Evolutionary conservation across 2,329 filamentous ascomycete species (phyloP), one percentile per base, ranked within the genome.

Genomic region (Cryphonectria radicalis): DNA sequence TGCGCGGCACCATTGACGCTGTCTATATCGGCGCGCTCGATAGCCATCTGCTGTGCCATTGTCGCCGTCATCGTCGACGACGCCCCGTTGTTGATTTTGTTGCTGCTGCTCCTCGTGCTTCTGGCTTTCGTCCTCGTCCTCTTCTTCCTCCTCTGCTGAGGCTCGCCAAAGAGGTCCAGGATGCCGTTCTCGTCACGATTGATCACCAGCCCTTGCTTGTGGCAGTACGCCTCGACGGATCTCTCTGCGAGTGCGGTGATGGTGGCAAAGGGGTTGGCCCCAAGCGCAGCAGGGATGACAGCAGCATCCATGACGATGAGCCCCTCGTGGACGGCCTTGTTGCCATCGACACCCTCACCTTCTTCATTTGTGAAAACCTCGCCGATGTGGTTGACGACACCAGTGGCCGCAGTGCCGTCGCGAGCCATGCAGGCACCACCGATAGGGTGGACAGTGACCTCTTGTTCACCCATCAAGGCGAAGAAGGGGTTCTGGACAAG

Each of bases 211-310:
- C 76, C 75, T 8, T 81, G 76, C 11, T 80, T 79, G 67, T 79
- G 74, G 2, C 85, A 82, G 66, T 87, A 86, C 7, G 83, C 77
- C 67, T 88, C 86, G 8, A 92, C 84, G 0, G 87, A 87, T 13
- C 91, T 83, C 79, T 92, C 91, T 0, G 91, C 90, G 28, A 93
- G 84, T 3, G 91, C 90, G 0, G 90, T 87, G 74, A 92, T 92
- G 0, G 90, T 93, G 1, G 90, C 91, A 67, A 91, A 86, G 0
- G 91, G 90, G 75, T 93, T 93, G 3, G 89, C 88, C 19, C 72
- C 86, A 2, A 92, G 81, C 0, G 90, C 86, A 10, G 86, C 85
- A 0, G 91, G 90, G 22, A 93, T 85, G 0, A 89, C 80, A 3
- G 90, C 84, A 11, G 82, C 90, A 76, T 93, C 91, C 0, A 87